A percentile compares a stretch with the other conserved stretches of the same genome.
Evolutionary conservation across 176 grass and related monocot genomes (phyloP).

Genomic region (Urochloa ruziziensis): DNA sequence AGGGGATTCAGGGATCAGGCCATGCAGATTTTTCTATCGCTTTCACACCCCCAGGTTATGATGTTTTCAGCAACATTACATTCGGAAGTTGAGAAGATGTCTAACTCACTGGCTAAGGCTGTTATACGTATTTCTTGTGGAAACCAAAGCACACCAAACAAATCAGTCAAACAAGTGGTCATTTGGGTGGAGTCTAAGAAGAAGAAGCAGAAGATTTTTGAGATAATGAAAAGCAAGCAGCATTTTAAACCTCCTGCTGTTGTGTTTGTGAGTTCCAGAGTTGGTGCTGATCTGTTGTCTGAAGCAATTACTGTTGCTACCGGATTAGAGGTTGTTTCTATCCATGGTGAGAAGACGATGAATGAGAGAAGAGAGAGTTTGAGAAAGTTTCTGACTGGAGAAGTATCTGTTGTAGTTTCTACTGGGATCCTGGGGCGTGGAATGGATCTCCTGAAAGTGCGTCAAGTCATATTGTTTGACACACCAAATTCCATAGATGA

Average conservation of each 20-base stretch:
- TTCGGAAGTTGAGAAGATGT: slow-evolving; percentile 66
- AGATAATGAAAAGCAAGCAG: slow-evolving; percentile 75
- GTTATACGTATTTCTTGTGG: slow-evolving; percentile 70
- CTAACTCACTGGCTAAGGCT: slow-evolving; percentile 54
- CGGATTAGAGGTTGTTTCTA: slow-evolving; percentile 71
- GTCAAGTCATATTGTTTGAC: slow-evolving; percentile 90
- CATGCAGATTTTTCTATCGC: slow-evolving; percentile 77
- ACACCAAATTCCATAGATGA: slow-evolving; percentile 86
- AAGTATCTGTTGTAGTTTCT: slow-evolving; percentile 70
- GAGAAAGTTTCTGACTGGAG: slow-evolving; percentile 74
- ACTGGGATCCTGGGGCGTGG: slow-evolving; percentile 83
- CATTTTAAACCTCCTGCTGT: slow-evolving; percentile 80
- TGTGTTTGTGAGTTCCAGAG: slow-evolving; percentile 87
- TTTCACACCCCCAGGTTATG: slow-evolving; percentile 73
- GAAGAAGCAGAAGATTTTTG: slow-evolving; percentile 95
- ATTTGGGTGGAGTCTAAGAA: slow-evolving; percentile 96
- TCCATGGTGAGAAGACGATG: slow-evolving; percentile 94
- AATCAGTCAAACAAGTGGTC: slow-evolving; percentile 77
- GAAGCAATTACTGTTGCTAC: slow-evolving; percentile 78
- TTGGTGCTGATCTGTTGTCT: slow-evolving; percentile 79
- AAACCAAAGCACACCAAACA: slow-evolving; percentile 60
- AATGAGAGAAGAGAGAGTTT: slow-evolving; percentile 84
- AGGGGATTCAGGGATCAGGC: slow-evolving; percentile 79
- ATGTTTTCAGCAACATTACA: slow-evolving; percentile 88
- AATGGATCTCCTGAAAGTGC: slow-evolving; percentile 79